Conservation (phyloP, 345 rosid species). For the Mangifera indica region DNA sequence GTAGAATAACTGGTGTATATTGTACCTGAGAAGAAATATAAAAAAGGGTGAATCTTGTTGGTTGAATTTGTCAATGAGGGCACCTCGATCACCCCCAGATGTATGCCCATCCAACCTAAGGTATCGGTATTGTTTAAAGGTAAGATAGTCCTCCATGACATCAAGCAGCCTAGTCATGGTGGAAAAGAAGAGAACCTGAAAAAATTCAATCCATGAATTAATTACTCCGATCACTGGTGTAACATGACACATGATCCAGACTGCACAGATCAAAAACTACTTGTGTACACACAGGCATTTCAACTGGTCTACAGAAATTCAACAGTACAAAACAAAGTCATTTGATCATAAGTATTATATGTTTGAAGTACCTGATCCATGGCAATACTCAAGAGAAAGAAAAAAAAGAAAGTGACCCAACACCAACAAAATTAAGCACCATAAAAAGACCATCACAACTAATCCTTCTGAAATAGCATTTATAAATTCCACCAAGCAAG, state of each 20-base stretch:
- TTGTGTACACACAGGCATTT: neutral
- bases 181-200: constrained; percentile 91
- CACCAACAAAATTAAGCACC: constrained; percentile 3
- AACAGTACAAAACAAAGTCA: neutral
- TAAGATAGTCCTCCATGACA: constrained; percentile 92
- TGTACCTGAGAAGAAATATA: constrained; percentile 85
- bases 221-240: neutral
- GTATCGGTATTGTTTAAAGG: constrained; percentile 64
- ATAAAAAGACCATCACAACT: neutral
- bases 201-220: constrained; percentile 17
- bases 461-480: neutral
- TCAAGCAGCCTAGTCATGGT: constrained; percentile 97
- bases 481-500: neutral
- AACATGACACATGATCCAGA: neutral
- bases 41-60: constrained; percentile 67
- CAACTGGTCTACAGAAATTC: neutral
- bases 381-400: neutral
- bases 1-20: constrained; percentile 9
- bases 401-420: neutral
- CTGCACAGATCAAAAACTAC: neutral
- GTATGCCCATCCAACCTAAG: constrained; percentile 95
- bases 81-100: constrained; percentile 87
- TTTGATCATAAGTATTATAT: neutral
- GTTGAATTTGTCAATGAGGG: constrained; percentile 74
- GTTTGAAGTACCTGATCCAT: neutral